Base-by-base conservation (phyloP, 2,329 filamentous ascomycete genomes). In the Plenodomus lindquistii region DNA sequence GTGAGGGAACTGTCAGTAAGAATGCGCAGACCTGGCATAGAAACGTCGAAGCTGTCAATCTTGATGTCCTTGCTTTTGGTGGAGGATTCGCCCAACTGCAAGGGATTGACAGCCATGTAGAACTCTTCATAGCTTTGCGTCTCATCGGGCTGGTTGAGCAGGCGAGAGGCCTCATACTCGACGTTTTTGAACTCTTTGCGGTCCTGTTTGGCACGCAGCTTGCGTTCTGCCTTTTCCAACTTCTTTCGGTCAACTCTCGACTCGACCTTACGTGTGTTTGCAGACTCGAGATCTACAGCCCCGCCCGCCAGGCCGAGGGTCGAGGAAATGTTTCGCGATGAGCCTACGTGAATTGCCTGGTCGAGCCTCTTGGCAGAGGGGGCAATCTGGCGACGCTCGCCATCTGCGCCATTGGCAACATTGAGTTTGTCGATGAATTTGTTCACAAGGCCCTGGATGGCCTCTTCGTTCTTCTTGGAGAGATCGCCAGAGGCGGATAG, bases 121-220 rank as follows among this genome's bases (percentile, higher is more conserved):
- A 99, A 97, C 72, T 99, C 94, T 75, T 99, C 94, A 72, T 99
- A 99, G 35, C 91, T 95, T 79, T 96, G 87, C 11, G 92, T 80
- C 64, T 87, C 84, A 64, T 93, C 88, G 3, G 90, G 82, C 73
- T 90, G 84, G 69, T 95, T 87, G 59, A 99, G 85, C 59, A 99
- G 80, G 60, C 86, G 86, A 11, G 94, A 97, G 0, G 94, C 89
- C 77, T 99, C 94, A 73, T 99, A 99, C 75, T 97, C 90, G 62
- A 99, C 94, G 46, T 88, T 96, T 82, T 97, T 97, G 86, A 94
- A 97, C 29, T 86, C 85, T 79, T 99, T 99, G 81, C 96, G 96
- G 77, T 91, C 94, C 78, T 97, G 94, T 79, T 99, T 99, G 65
- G 92, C 92, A 40, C 91, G 90, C 70, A 99, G 94, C 80, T 99